Conservation (phyloP, 2,329 filamentous ascomycete genomes). For the Fusarium buxicola region DNA sequence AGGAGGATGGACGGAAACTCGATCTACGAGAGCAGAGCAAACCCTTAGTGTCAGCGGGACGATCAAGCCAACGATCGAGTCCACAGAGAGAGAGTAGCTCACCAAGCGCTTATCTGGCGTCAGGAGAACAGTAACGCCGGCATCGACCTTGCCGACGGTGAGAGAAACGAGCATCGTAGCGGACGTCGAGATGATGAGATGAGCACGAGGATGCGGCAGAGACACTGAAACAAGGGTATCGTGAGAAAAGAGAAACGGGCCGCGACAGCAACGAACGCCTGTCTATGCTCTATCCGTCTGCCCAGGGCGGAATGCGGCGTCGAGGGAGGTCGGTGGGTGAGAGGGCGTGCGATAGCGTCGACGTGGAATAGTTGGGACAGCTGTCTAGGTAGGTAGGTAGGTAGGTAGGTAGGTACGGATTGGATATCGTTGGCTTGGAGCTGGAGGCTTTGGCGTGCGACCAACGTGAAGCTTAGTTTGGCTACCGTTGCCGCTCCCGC, state of each 20-base stretch:
- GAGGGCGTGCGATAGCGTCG: conserved; percentile 25
- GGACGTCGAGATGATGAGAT: conserved; percentile 17
- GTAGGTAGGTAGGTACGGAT: too few species aligned
- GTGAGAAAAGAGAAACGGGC: conserved; percentile 4
- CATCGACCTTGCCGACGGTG: conserved; percentile 99
- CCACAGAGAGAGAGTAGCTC: conserved; percentile 52
- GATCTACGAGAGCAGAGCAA: conserved; percentile 69
- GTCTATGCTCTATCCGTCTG: background rate
- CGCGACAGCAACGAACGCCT: background rate
- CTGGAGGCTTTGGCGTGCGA: too few species aligned
- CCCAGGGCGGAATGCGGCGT: background rate
- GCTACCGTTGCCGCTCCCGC: background rate
- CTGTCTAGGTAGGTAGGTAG: conserved; percentile 5
- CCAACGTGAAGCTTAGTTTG: background rate
- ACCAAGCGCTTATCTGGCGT: conserved; percentile 97
- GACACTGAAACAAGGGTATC: conserved; percentile 14
- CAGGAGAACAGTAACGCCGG: conserved; percentile 94
- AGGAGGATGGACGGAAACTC: conserved; percentile 98
- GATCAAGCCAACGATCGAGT: background rate
- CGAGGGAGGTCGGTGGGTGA: conserved; percentile 16
- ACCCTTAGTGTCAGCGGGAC: conserved; percentile 37
- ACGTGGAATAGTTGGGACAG: conserved; percentile 30
- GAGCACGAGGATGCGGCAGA: conserved; percentile 12
- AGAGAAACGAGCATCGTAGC: conserved; percentile 90
- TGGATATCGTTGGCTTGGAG: too few species aligned